Evolutionary conservation across 768 basidiomycete genomes (phyloP), one percentile per base, ranked within the genome.

Genomic region (Neoboletus magnificus): DNA sequence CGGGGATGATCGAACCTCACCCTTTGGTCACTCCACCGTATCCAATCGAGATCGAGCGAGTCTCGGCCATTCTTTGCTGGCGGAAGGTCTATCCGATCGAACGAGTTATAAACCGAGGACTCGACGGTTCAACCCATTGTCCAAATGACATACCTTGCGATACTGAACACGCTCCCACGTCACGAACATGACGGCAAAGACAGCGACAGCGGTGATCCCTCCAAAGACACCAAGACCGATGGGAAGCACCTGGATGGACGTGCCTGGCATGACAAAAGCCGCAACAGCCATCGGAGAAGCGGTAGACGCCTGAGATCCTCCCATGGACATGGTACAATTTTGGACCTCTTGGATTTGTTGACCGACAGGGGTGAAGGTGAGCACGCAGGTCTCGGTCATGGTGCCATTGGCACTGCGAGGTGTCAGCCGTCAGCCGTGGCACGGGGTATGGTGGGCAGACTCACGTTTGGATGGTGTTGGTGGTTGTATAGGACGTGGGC

Each of bases 81-180:
- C 89, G 79, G 82, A 91, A 92, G 57, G 82, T 79, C 89, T 91
- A 59, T 36, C 58, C 20, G 48, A 61, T 10, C 25, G 47, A 25
- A 53, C 55, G n/a, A 54, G 32, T 29, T 13, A 27, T 5, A 13
- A 29, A 30, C 0, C 15, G 4, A 18, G 15, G 20, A 20, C n/a
- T 29, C 36, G 10, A 36, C 30, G 6, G 16, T 15, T 25, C 23
- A 3, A 45, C 48, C 47, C 9, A 8, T 18, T 23, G 29, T 29
- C 32, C 15, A 22, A 35, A 29, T 5, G 25, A 54, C 81, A 53
- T 56, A 89, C 91, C 79, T 84, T 89, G 76, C 91, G 86, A 67
- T 91, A 91, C 72, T 87, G 89, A 25, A 90, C 84, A 45, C 93
- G 82, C 77, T 95, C 91, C 66, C 86, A 91, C 7, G 91, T 92